Evolutionary conservation across 2,329 filamentous ascomycete species (phyloP), one percentile per base, ranked within the genome.

Genomic region (Hymenoscyphus fructigenus): DNA sequence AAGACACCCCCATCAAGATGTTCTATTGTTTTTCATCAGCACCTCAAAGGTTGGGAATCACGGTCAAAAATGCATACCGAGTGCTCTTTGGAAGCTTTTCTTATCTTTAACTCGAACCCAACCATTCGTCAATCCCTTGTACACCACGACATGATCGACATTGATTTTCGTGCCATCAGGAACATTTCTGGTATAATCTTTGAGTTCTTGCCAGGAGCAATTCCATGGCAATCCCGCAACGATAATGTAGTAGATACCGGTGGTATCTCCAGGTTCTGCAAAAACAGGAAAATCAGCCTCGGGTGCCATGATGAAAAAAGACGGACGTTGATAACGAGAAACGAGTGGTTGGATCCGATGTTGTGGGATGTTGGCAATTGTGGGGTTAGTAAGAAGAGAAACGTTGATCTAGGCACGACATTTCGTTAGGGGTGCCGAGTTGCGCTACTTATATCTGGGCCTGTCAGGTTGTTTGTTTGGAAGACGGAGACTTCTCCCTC

Each of bases 141-240:
- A 72, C 7, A 74, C 66, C 57, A 68, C 34, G 0, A 67, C 71
- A 64, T 72, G 68, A 41, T 72, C 68, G 5, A 74, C 63, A n/a
- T 68, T 63, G 50, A 71, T 61, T 15, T 44, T 63, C 5, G 63
- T 62, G 3, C 68, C 69, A 63, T 69, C 60, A 29, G 44, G 20
- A 47, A 55, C 57, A 57, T 69, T 67, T 36, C 69, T 59, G 10
- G 70, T 62, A 56, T 71, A 71, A 53, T 73, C 72, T 41, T 74
- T 73, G 15, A 74, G 26, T 5, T 57, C 67, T 57, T 73, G 71
- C 72, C 71, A 73, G 28, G 70, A 66, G 20, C 57, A 60, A 15
- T 68, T 62, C 68, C 69, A 74, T 20, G 70, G 65, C 20, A 71
- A 53, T 1, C 65, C 65, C 5, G 61, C 56, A 23, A 71, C 61